A percentile compares a stretch with the other conserved stretches of the same genome.
phyloP scores from a whole-genome alignment of 2,329 filamentous ascomycete species.

The Sarocladiaceae sp. region DNA sequence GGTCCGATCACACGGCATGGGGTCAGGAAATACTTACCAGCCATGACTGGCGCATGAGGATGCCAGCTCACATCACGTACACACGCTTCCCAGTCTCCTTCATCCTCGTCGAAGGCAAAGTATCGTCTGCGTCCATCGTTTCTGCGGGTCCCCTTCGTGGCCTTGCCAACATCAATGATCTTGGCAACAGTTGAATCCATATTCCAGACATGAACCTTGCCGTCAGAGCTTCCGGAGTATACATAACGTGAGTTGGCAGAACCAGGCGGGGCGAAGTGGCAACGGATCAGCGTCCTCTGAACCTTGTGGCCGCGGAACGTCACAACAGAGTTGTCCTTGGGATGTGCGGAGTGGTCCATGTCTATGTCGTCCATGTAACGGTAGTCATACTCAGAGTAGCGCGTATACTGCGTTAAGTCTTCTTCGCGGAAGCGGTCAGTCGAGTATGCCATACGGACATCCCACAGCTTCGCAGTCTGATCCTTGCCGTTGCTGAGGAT shows the following conservation, averaged over 20 bases:
- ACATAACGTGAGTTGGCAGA: slow-evolving; percentile 90
- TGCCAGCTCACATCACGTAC: slow-evolving; percentile 91
- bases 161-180: slow-evolving; percentile 70
- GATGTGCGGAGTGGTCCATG: slow-evolving; percentile 53
- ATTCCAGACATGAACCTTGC: slow-evolving; percentile 89
- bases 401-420: slow-evolving; percentile 50
- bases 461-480: slow-evolving; percentile 97
- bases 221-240: slow-evolving; percentile 86
- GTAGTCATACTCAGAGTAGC: slow-evolving; percentile 66
- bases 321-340: slow-evolving; percentile 87
- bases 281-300: slow-evolving; percentile 84
- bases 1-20: too few species aligned
- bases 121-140: slow-evolving; percentile 52
- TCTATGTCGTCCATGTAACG: slow-evolving; percentile 64
- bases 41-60: slow-evolving; percentile 76
- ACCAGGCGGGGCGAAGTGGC: slow-evolving; percentile 85
- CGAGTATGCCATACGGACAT: slow-evolving; percentile 82
- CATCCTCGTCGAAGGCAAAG: slow-evolving; percentile 44
- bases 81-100: slow-evolving; percentile 66
- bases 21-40: slow-evolving; percentile 39
- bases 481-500: slow-evolving; percentile 94
- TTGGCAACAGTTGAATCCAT: slow-evolving; percentile 80
- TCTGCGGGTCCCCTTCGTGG: slow-evolving; percentile 61
- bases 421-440: slow-evolving; percentile 58
- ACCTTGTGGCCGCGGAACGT: slow-evolving; percentile 91